Evolutionary conservation across 208 protist genomes (phyloP).

Genomic region (Phytomonas sp.): DNA sequence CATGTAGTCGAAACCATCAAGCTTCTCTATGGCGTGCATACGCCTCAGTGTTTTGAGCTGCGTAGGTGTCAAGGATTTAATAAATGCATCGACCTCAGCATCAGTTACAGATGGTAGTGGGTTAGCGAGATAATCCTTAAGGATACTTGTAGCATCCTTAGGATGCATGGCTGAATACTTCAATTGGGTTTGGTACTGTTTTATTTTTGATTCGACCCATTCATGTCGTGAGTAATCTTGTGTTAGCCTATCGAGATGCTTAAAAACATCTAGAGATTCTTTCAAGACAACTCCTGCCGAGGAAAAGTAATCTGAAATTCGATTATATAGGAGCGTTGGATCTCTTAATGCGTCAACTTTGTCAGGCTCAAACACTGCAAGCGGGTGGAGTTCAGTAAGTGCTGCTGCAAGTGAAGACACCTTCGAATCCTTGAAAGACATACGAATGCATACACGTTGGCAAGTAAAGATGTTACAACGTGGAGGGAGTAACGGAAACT

Average conservation of each 20-base stretch:
- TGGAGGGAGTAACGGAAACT: not conserved
- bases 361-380: not conserved
- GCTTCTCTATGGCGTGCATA: not conserved
- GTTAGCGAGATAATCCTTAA: slow-evolving; percentile 3
- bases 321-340: not conserved
- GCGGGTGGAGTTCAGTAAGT: not conserved
- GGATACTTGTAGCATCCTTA: not conserved
- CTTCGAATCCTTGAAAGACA: not conserved
- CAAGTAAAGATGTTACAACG: not conserved
- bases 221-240: not conserved
- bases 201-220: not conserved
- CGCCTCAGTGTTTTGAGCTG: not conserved
- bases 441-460: not conserved
- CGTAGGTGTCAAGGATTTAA: not conserved
- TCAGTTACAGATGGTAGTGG: not conserved
- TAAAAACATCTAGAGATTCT: not conserved
- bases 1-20: not conserved
- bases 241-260: not conserved
- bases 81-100: slow-evolving; percentile 5
- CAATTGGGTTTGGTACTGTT: not conserved
- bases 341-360: not conserved
- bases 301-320: not conserved
- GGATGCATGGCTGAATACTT: not conserved
- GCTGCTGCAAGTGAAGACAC: not conserved
- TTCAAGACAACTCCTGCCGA: not conserved